Conservation (phyloP, 2,329 filamentous ascomycete species). For the Fusarium humuli region DNA sequence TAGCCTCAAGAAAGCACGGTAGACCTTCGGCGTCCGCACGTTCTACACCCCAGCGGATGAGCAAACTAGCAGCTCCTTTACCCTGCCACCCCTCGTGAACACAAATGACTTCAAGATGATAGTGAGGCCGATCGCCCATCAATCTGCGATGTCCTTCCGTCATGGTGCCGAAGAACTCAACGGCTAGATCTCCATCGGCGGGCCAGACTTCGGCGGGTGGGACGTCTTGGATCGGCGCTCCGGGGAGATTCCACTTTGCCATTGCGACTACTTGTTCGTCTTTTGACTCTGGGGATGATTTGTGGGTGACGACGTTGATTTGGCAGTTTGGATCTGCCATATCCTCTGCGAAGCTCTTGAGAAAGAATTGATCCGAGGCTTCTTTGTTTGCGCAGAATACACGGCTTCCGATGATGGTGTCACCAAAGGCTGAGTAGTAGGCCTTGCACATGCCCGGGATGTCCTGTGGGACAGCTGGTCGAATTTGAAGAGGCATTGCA, state of each 20-base stretch:
- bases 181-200: slow-evolving; percentile 53
- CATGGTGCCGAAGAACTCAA: slow-evolving; percentile 56
- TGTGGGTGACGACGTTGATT: slow-evolving; percentile 54
- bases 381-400: slow-evolving; percentile 52
- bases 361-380: slow-evolving; percentile 52
- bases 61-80: slow-evolving; percentile 56
- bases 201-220: slow-evolving; percentile 54
- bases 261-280: slow-evolving; percentile 55
- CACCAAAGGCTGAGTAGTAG: slow-evolving; percentile 59
- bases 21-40: slow-evolving; percentile 57
- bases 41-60: slow-evolving; percentile 62
- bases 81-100: slow-evolving; percentile 58
- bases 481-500: slow-evolving; percentile 48
- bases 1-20: slow-evolving; percentile 64
- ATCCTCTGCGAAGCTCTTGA: slow-evolving; percentile 51
- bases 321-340: slow-evolving; percentile 54
- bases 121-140: slow-evolving; percentile 59
- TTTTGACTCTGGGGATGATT: slow-evolving; percentile 40
- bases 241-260: slow-evolving; percentile 60
- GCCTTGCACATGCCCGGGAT: slow-evolving; percentile 55
- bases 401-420: slow-evolving; percentile 52
- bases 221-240: slow-evolving; percentile 38
- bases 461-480: slow-evolving; percentile 56
- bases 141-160: slow-evolving; percentile 50
- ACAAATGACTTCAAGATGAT: slow-evolving; percentile 61